These are phyloP conservation scores for Ananas comosus DNA, from an alignment of 176 grass and related monocot species.

Conservation along the genomic window DNA sequence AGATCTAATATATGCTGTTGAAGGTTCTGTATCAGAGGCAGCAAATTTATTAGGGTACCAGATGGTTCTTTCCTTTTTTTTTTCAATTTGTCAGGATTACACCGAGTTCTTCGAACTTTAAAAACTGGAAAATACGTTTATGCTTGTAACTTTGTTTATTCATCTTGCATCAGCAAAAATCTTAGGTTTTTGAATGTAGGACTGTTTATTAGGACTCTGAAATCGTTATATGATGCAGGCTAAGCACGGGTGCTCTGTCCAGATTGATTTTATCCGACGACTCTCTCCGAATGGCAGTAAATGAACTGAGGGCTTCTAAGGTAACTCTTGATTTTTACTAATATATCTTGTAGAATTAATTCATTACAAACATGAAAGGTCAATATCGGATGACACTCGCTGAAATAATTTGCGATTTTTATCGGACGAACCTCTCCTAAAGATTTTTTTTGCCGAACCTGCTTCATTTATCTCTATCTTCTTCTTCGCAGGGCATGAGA, in stretches of 20 bases:
- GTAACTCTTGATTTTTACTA: constrained; percentile 23
- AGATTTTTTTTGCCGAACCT: no score
- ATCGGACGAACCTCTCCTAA: no score
- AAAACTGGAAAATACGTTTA: not conserved
- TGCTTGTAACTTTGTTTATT: not conserved
- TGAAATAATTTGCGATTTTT: no score
- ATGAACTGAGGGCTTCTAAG: constrained; percentile 83
- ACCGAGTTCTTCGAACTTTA: not conserved
- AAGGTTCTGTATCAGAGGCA: constrained; percentile 78
- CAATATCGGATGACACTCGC: no score
- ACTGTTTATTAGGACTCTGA: not conserved
- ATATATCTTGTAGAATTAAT: not conserved
- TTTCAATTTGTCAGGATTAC: not conserved
- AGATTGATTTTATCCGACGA: constrained; percentile 95
- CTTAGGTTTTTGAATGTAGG: not conserved
- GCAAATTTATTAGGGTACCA: constrained; percentile 85
- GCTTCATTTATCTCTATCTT: not conserved
- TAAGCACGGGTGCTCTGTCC: constrained; percentile 91
- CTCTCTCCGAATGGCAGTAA: constrained; percentile 70
- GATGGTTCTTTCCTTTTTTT: constrained; percentile 3
- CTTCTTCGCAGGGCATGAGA: constrained; percentile 45
- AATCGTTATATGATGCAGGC: constrained; percentile 29
- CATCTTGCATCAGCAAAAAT: not conserved
- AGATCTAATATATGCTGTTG: constrained; percentile 76
- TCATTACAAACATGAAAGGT: no score